Base-by-base conservation (phyloP, 495 filamentous ascomycete species). In the Trichocladium antarcticum region DNA sequence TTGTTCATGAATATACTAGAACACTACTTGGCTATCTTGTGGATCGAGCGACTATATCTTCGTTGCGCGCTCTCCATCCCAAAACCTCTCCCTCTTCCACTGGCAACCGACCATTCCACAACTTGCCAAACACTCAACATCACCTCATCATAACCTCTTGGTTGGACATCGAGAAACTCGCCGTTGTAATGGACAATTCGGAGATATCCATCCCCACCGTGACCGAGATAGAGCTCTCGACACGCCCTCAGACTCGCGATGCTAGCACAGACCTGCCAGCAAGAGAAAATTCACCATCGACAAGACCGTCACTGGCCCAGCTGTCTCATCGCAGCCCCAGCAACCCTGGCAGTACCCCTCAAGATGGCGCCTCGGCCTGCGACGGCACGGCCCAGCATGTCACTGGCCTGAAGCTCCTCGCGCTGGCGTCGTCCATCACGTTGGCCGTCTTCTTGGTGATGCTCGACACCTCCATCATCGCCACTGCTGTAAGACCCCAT, bases 391-490 rank as follows among this genome's bases (percentile, higher is more conserved):
- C 20, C 12, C 44, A 38, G 35, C 39, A 34, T 19, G 11, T 47
- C n/a, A 39, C 34, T 8, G 45, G 36, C 22, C 10, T 41, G 29
- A 49, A 55, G 37, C 54, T 61, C 12, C 11, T 43, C 1, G 28
- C 37, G 2, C 36, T 59, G 3, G 8, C 52, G 20, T 14, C 17
- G 1, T 55, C 55, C 3, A 42, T 73, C 14, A 67, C 64, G 0
- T 20, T 73, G 8, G 68, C 64, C 15, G 54, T 57, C 6, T 77
- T 75, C 53, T 46, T 78, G 28, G 64, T 77, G 60, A 48, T 78
- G 34, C 53, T 80, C 5, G 76, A 78, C 49, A 58, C 56, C 15
- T 67, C 74, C 1, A 77, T 79, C 50, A 53, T 79, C 36, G 51
- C 65, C 6, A 75, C 75, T 1, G 74, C 75, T 17, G 58, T 57